Conservation (phyloP, 148 eudicot species). For the Polygonum aviculare region DNA sequence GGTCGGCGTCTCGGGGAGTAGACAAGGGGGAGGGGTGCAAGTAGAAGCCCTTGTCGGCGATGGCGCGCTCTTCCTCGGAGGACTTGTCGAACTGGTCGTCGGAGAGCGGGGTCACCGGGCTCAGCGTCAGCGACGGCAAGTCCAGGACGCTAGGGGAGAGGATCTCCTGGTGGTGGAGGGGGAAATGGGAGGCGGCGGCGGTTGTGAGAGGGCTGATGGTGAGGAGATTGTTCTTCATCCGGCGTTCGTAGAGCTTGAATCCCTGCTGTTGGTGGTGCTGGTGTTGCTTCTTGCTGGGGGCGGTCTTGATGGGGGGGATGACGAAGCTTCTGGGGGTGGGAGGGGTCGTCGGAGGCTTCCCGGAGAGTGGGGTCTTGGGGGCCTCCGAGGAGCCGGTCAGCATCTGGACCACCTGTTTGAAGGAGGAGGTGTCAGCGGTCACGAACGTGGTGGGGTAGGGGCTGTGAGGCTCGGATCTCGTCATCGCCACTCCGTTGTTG, state of each 20-base stretch:
- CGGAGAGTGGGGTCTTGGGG: conserved; percentile 17
- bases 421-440: conserved; percentile 58
- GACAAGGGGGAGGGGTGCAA: conserved; percentile 65
- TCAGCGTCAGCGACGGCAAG: conserved; percentile 51
- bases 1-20: conserved; percentile 49
- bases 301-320: conserved; percentile 45
- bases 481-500: conserved; percentile 4
- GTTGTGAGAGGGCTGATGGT: conserved; percentile 25
- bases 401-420: conserved; percentile 75
- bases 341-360: conserved; percentile 12
- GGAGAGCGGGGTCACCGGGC: conserved; percentile 51
- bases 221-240: conserved; percentile 36
- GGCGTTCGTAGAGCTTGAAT: conserved; percentile 67
- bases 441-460: conserved; percentile 75
- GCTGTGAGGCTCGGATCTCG: conserved; percentile 49
- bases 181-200: background rate
- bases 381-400: conserved; percentile 59
- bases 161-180: conserved; percentile 26
- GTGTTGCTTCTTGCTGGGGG: conserved; percentile 21
- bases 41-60: conserved; percentile 46
- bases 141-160: conserved; percentile 67
- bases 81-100: conserved; percentile 49
- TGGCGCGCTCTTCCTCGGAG: conserved; percentile 49
- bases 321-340: conserved; percentile 17
- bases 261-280: conserved; percentile 6